These are phyloP conservation scores for Dovyalis caffra DNA, from an alignment of 345 rosid species.

Conservation along the genomic window DNA sequence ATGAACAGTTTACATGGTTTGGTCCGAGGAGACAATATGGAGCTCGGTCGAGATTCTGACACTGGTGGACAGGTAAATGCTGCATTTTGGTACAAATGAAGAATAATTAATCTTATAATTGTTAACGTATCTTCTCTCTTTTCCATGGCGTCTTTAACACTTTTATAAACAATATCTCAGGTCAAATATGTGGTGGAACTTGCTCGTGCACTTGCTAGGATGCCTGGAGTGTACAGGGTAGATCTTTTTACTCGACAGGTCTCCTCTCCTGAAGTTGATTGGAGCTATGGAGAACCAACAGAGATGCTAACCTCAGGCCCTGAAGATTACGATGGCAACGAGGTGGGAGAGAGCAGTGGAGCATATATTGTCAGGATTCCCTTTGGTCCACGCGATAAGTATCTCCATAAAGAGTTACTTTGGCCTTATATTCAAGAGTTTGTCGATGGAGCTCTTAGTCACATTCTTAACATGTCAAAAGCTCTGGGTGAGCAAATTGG, in stretches of 20 bases:
- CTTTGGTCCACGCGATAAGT: conserved; percentile 85
- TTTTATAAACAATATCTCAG: conserved; percentile 31
- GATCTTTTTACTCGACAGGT: conserved; percentile 94
- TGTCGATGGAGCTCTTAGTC: conserved; percentile 92
- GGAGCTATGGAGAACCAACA: conserved; percentile 98
- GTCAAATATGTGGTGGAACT: conserved; percentile 98
- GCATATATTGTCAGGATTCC: conserved; percentile 93
- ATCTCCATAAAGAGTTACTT: conserved; percentile 70
- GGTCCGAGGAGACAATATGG: conserved; percentile 97
- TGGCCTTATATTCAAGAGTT: conserved; percentile 96
- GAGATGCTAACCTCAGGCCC: conserved; percentile 76
- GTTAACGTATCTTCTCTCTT: background rate
- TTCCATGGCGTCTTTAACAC: background rate
- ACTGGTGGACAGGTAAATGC: conserved; percentile 90
- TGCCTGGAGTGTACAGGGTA: conserved; percentile 97
- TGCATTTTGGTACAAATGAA: background rate
- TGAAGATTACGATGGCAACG: conserved; percentile 62
- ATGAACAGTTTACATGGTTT: conserved; percentile 77
- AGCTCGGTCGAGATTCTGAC: conserved; percentile 97
- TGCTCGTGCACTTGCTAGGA: conserved; percentile 84
- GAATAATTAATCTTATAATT: background rate
- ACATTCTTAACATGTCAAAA: conserved; percentile 87
- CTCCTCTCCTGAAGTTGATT: conserved; percentile 81
- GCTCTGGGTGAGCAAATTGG: conserved; percentile 88
- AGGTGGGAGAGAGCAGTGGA: conserved; percentile 90